Evolutionary conservation across 148 eudicot species (phyloP).

Genomic region (Cornus suecica): DNA sequence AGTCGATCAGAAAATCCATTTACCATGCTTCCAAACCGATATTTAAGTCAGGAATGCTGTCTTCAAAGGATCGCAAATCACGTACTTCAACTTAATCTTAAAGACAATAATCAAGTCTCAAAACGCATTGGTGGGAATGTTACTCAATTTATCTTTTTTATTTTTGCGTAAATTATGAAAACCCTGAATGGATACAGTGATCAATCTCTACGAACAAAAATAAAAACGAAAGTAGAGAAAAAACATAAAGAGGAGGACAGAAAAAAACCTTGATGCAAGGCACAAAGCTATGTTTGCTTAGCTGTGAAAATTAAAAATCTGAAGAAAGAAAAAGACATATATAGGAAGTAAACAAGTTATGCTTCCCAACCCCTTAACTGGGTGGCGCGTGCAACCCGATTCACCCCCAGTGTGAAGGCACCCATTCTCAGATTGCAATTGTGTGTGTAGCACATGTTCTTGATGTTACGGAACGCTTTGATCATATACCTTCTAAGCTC

Average conservation of each 20-base stretch:
- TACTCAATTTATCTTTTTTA: not conserved
- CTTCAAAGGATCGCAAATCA: no score
- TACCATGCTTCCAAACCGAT: no score
- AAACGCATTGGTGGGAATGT: not conserved
- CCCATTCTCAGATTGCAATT: constrained; percentile 60
- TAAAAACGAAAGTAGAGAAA: not conserved
- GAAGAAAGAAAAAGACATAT: not conserved
- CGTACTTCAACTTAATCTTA: not conserved
- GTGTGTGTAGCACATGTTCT: constrained; percentile 46
- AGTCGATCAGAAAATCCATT: no score
- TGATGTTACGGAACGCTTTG: constrained; percentile 41
- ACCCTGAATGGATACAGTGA: not conserved
- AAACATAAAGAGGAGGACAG: not conserved
- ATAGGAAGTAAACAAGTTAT: not conserved
- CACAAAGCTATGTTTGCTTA: constrained; percentile 4
- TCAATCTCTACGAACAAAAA: constrained; percentile 2
- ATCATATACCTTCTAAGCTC: constrained; percentile 54
- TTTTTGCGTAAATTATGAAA: not conserved
- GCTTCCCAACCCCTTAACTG: constrained; percentile 60
- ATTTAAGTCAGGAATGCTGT: no score
- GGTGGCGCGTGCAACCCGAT: constrained; percentile 58
- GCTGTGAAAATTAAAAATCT: not conserved
- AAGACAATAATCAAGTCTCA: not conserved
- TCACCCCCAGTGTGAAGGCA: constrained; percentile 51
- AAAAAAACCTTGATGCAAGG: not conserved